These are phyloP conservation scores for Elaeis oleifera DNA, from an alignment of 202 grass and related monocot genomes.

Conservation along the genomic window DNA sequence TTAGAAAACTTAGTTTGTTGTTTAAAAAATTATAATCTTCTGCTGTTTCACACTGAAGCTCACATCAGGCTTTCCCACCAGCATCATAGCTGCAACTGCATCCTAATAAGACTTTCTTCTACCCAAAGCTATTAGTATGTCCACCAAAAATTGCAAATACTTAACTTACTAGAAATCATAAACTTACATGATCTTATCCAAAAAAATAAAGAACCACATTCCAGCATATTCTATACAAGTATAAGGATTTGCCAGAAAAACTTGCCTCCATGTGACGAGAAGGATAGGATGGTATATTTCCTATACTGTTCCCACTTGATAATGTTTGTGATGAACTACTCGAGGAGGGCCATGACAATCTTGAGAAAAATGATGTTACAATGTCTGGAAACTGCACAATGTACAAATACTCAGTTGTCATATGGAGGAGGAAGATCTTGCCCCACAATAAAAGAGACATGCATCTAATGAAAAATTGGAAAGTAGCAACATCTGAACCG, in stretches of 20 bases:
- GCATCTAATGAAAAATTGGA: too few species aligned
- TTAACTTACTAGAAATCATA: too few species aligned
- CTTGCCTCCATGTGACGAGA: slow-evolving; percentile 16
- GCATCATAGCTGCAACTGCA: too few species aligned
- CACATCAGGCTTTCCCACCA: too few species aligned
- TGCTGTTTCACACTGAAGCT: too few species aligned
- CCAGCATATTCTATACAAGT: neutral
- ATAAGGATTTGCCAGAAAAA: slow-evolving; percentile 37
- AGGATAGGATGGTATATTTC: slow-evolving; percentile 27
- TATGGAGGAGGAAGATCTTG: neutral
- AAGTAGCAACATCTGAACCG: too few species aligned
- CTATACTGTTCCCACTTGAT: slow-evolving; percentile 34
- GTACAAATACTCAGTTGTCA: slow-evolving; percentile 20
- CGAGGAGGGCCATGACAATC: slow-evolving; percentile 36
- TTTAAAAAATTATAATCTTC: too few species aligned
- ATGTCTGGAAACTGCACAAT: slow-evolving; percentile 57
- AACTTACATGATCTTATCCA: too few species aligned
- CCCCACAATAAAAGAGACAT: neutral
- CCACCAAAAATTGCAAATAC: too few species aligned
- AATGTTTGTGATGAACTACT: slow-evolving; percentile 50
- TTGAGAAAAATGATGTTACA: slow-evolving; percentile 35
- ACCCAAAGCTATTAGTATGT: too few species aligned
- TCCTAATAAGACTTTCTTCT: too few species aligned
- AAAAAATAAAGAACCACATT: slow-evolving; percentile 1
- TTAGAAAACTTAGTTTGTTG: too few species aligned